Base-by-base conservation (phyloP, 2,329 filamentous ascomycete species). In the Talaromyces sp. region DNA sequence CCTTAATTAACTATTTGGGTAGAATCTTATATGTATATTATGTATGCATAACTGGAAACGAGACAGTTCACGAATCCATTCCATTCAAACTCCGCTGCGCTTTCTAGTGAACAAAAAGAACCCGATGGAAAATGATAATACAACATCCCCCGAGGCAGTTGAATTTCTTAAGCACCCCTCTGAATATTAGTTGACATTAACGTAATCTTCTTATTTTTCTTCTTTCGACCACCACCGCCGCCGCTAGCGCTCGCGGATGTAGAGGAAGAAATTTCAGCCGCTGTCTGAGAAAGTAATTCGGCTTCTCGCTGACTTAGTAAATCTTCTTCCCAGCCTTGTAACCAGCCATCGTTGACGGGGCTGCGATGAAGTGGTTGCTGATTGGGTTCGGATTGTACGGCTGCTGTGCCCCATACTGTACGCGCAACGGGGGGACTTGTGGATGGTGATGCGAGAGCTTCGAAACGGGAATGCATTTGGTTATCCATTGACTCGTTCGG, bases 341-440 rank as follows among this genome's bases (percentile, higher is more conserved):
- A 77, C 92, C 92, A 97, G 0, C 92, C 93, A 69, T 97, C 92
- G 61, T 91, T 84, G 2, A 73, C 66, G 56, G 63, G 56, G 5
- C 61, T 60, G 40, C 73, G 66, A 3, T 74, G 73, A 28, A 75
- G 69, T 10, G 70, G 62, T 1, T 86, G 84, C n/a, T 52, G 48
- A 13, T 37, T 2, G 3, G 84, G 86, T 0, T 75, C 76, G 0
- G 84, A 77, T 2, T 77, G 68, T 2, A 96, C 76, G 0, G 82
- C 84, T 3, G 83, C 80, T 0, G 93, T 97, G n/a, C 93, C 93
- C 93, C 93, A 97, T 0, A 97, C 90, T 0, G 93, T 97, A 61
- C 85, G 86, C 40, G 83, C 79, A 0, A 85, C 84, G 6, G 84
- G 86, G 0, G 92, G 91, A 62, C 89, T 95, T 1, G 89, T 92